These are phyloP conservation scores for Leccinellum luteum DNA, from an alignment of 768 basidiomycete species.

Conservation along the genomic window DNA sequence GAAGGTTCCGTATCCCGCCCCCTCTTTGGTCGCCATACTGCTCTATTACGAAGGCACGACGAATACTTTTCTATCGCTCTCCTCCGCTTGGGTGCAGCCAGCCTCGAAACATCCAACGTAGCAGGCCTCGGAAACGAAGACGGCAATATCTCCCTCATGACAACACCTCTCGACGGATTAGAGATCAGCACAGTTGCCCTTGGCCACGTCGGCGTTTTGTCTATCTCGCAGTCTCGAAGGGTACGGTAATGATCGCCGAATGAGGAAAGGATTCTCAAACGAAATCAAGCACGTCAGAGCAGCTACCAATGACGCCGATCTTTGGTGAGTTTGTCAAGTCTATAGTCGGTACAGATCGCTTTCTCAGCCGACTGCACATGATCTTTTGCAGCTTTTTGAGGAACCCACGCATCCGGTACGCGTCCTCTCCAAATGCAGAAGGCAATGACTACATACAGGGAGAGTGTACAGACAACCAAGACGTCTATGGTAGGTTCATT, in stretches of 20 bases:
- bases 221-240: conserved; percentile 31
- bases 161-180: conserved; percentile 9
- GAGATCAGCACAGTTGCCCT: conserved; percentile 39
- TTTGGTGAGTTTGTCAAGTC: conserved; percentile 40
- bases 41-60: conserved; percentile 51
- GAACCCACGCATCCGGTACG: conserved; percentile 10
- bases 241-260: conserved; percentile 20
- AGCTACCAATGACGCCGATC: conserved; percentile 33
- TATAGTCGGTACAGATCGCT: conserved; percentile 26
- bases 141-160: conserved; percentile 42
- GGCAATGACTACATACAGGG: conserved; percentile 8
- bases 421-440: conserved; percentile 4
- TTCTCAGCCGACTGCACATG: conserved; percentile 20
- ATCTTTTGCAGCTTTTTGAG: conserved; percentile 19
- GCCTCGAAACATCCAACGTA: conserved; percentile 70
- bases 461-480: conserved; percentile 30
- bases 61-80: conserved; percentile 75
- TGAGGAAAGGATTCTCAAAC: conserved; percentile 44
- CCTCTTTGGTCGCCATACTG: conserved; percentile 49
- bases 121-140: conserved; percentile 76
- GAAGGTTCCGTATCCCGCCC: conserved; percentile 58
- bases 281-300: conserved; percentile 47
- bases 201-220: conserved; percentile 41
- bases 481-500: conserved; percentile 56
- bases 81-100: conserved; percentile 69